Evolutionary conservation across 2,329 filamentous ascomycete genomes (phyloP).

Genomic region (Thelonectria discophora): DNA sequence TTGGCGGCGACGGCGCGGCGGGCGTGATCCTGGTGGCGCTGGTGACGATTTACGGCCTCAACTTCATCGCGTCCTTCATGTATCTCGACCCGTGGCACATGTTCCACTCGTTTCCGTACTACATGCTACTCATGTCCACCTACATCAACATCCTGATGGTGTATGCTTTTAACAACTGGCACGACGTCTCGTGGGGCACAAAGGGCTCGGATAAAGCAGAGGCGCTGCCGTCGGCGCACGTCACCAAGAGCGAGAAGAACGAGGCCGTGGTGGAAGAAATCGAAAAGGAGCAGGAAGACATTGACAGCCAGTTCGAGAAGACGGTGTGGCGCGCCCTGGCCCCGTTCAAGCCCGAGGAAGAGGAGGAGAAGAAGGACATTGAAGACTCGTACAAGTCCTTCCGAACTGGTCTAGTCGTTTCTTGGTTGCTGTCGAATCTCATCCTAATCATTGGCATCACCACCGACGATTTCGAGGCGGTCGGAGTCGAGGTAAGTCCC

Average conservation of each 20-base stretch:
- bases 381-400: conserved; percentile 40
- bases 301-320: conserved; percentile 40
- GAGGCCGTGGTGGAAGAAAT: conserved; percentile 37
- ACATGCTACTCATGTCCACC: conserved; percentile 39
- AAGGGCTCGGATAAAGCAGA: conserved; percentile 37
- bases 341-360: conserved; percentile 35
- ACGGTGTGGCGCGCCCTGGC: conserved; percentile 38
- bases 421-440: conserved; percentile 40
- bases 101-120: conserved; percentile 41
- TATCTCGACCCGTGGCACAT: conserved; percentile 42
- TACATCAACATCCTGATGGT: conserved; percentile 43
- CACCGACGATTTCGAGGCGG: conserved; percentile 36
- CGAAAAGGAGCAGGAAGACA: conserved; percentile 38
- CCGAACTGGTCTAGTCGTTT: conserved; percentile 37
- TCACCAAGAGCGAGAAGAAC: conserved; percentile 35
- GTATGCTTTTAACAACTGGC: conserved; percentile 41
- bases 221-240: conserved; percentile 33
- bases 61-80: conserved; percentile 37
- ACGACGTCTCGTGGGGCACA: conserved; percentile 39
- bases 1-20: conserved; percentile 34
- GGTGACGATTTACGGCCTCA: conserved; percentile 38
- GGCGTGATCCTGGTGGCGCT: conserved; percentile 38
- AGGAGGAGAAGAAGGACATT: conserved; percentile 36
- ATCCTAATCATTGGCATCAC: conserved; percentile 38
- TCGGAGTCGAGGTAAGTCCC: conserved; percentile 34